These are phyloP conservation scores for Piper longum DNA, from an alignment of 164 flowering plant species.

Conservation along the genomic window DNA sequence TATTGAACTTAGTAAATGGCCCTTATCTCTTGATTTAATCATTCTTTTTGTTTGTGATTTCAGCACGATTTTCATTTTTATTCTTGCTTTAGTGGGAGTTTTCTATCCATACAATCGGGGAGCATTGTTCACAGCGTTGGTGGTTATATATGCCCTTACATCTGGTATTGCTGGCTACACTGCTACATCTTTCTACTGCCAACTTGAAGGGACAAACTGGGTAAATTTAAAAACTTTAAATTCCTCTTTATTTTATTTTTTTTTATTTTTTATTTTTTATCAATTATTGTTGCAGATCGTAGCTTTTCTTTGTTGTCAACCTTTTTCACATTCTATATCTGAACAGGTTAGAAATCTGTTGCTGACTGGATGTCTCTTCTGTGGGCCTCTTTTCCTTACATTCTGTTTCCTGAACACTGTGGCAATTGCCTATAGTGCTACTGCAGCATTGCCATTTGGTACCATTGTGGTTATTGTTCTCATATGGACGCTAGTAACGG, in stretches of 20 bases:
- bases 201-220: constrained; percentile 37
- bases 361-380: constrained; percentile 30
- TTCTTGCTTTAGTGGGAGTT: constrained; percentile 28
- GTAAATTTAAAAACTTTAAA: constrained; percentile 5
- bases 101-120: constrained; percentile 36
- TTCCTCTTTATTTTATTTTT: not conserved
- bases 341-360: constrained; percentile 28
- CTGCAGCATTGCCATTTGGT: constrained; percentile 34
- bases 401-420: constrained; percentile 33
- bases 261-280: not conserved
- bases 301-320: not conserved
- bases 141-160: constrained; percentile 29
- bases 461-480: constrained; percentile 31
- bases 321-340: not conserved
- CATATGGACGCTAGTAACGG: constrained; percentile 29
- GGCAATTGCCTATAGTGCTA: constrained; percentile 30
- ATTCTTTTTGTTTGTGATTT: constrained; percentile 1
- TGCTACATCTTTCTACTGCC: constrained; percentile 30
- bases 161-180: constrained; percentile 31
- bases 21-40: not conserved
- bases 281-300: not conserved
- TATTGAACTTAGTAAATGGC: not conserved
- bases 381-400: constrained; percentile 31
- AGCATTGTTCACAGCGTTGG: constrained; percentile 30
- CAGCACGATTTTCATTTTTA: constrained; percentile 29